phyloP scores from a whole-genome alignment of 1,284 basidiomycete genomes.

The Malassezia cuniculi region DNA sequence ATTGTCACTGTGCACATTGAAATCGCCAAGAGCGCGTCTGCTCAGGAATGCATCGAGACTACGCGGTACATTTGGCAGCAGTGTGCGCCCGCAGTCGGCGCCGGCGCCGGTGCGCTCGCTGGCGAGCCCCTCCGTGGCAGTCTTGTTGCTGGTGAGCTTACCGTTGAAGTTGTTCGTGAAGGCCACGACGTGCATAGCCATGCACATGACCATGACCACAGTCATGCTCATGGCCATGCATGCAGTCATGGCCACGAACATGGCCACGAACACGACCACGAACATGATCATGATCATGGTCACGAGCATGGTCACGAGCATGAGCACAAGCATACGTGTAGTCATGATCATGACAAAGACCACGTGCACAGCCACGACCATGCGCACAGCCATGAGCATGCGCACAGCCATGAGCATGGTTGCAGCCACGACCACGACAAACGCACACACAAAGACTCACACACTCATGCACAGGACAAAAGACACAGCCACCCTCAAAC shows the following conservation, averaged over 20 bases:
- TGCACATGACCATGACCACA: constrained; percentile 14
- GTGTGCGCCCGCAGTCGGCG: constrained; percentile 28
- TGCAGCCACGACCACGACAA: constrained; percentile 4
- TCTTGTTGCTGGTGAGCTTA: constrained; percentile 34
- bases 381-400: constrained; percentile 8
- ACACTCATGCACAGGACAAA: no score
- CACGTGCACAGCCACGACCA: constrained; percentile 10
- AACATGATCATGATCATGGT: constrained; percentile 1
- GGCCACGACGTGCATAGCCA: constrained; percentile 20
- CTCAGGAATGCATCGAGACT: constrained; percentile 30
- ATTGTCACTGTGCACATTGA: constrained; percentile 30
- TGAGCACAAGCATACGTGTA: constrained; percentile 8
- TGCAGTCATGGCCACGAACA: constrained; percentile 12
- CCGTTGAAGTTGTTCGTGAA: constrained; percentile 29
- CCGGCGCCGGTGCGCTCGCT: constrained; percentile 22
- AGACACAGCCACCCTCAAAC: no score
- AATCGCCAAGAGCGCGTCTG: constrained; percentile 21
- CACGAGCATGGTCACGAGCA: constrained; percentile 15
- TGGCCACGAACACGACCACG: constrained; percentile 16
- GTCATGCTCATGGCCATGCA: constrained; percentile 14
- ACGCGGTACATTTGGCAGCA: constrained; percentile 37
- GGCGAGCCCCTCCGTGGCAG: constrained; percentile 34
- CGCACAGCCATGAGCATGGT: constrained; percentile 8
- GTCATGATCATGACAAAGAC: constrained; percentile 11
- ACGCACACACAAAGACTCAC: not conserved